A percentile compares a stretch with the other conserved stretches of the same genome.
These are phyloP conservation scores for Atkinsonella texensis DNA, from an alignment of 2,329 filamentous ascomycete species.

Conservation along the genomic window DNA sequence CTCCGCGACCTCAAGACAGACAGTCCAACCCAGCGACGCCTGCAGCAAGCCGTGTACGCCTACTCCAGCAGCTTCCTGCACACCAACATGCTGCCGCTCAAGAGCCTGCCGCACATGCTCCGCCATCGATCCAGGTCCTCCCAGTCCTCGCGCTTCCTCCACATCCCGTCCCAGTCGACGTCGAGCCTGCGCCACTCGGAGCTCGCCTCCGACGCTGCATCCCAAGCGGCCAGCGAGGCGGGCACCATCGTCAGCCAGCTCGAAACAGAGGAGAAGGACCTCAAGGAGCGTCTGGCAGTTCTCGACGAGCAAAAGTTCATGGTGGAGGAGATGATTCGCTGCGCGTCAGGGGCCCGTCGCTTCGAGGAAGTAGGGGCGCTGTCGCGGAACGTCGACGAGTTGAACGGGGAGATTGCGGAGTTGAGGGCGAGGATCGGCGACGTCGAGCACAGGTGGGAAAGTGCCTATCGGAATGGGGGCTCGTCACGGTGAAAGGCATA, in stretches of 20 bases:
- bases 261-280: constrained; percentile 72
- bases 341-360: constrained; percentile 61
- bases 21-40: constrained; percentile 56
- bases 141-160: constrained; percentile 19
- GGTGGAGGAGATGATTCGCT: constrained; percentile 72
- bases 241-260: constrained; percentile 46
- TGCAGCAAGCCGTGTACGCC: constrained; percentile 74
- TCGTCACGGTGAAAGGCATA: not conserved
- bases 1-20: constrained; percentile 67
- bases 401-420: constrained; percentile 64
- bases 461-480: constrained; percentile 29
- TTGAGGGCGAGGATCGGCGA: constrained; percentile 52
- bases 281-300: constrained; percentile 69
- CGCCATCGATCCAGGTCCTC: constrained; percentile 26
- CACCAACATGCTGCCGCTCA: constrained; percentile 81
- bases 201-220: constrained; percentile 34
- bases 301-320: constrained; percentile 87
- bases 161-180: constrained; percentile 23
- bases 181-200: constrained; percentile 35
- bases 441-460: constrained; percentile 50
- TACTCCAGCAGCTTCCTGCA: constrained; percentile 77
- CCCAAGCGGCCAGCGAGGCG: constrained; percentile 32
- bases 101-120: constrained; percentile 57
- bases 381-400: constrained; percentile 67
- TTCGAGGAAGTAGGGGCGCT: constrained; percentile 81